Evolutionary conservation across 768 basidiomycete genomes (phyloP).

Genomic region (Trametes punicea): DNA sequence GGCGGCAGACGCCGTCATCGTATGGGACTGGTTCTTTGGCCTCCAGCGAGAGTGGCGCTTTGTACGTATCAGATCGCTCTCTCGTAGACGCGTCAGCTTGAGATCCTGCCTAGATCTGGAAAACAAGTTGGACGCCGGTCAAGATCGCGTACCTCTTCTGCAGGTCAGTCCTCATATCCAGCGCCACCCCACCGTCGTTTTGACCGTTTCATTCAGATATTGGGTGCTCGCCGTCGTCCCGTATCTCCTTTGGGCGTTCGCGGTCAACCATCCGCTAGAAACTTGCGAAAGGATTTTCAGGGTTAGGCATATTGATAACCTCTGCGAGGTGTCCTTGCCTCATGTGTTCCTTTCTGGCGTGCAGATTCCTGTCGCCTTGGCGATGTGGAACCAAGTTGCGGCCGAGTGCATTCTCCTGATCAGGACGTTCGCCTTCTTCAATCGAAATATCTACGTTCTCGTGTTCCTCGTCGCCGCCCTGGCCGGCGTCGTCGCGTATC

Average conservation of each 20-base stretch:
- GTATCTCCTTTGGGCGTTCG: slow-evolving; percentile 74
- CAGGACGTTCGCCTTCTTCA: slow-evolving; percentile 84
- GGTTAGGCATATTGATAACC: too few species aligned
- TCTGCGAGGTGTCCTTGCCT: neutral
- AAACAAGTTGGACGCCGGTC: slow-evolving; percentile 80
- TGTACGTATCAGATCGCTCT: slow-evolving; percentile 39
- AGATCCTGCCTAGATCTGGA: slow-evolving; percentile 61
- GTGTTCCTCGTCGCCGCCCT: slow-evolving; percentile 61
- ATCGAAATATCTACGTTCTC: slow-evolving; percentile 67
- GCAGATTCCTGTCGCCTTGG: slow-evolving; percentile 76
- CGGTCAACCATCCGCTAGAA: slow-evolving; percentile 59
- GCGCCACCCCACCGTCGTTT: too few species aligned
- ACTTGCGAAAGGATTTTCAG: slow-evolving; percentile 70
- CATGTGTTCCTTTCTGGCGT: neutral
- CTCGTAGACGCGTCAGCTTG: slow-evolving; percentile 12
- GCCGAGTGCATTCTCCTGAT: slow-evolving; percentile 81
- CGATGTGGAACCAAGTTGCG: slow-evolving; percentile 86
- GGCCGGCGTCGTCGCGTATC: slow-evolving; percentile 73
- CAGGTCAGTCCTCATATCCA: slow-evolving; percentile 46
- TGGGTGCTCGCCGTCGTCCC: slow-evolving; percentile 82
- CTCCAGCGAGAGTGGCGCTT: slow-evolving; percentile 75
- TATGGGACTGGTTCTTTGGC: slow-evolving; percentile 86
- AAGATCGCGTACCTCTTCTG: slow-evolving; percentile 83
- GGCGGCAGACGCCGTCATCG: slow-evolving; percentile 64
- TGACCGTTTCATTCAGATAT: slow-evolving; percentile 43